Conservation (phyloP, 768 basidiomycete genomes). For the Favolaschia claudopus region DNA sequence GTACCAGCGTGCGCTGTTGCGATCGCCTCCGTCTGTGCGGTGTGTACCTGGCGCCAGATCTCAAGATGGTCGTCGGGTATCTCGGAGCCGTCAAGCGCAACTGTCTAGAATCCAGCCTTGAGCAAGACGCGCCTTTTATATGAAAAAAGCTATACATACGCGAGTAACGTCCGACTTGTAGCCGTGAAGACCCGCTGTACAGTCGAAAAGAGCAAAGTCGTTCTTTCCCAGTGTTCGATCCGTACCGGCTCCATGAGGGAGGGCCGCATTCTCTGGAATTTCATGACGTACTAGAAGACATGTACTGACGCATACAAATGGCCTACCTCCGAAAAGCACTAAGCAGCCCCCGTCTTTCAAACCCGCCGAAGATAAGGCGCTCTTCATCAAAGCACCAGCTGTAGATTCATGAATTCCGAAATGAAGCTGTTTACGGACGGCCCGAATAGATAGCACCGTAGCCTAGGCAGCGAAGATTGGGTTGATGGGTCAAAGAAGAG, state of each 20-base stretch:
- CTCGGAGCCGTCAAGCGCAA: conserved; percentile 64
- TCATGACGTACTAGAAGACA: conserved; percentile 2
- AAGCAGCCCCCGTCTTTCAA: conserved; percentile 65
- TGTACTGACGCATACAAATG: not conserved
- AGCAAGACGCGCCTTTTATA: conserved; percentile 19
- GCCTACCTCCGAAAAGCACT: conserved; percentile 80
- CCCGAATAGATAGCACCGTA: conserved; percentile 78
- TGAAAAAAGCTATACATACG: conserved; percentile 47
- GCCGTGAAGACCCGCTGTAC: conserved; percentile 73
- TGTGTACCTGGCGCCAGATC: conserved; percentile 72
- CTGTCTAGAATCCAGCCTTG: conserved; percentile 52
- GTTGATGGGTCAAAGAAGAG: not conserved
- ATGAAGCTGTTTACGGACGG: conserved; percentile 63
- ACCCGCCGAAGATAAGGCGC: conserved; percentile 65
- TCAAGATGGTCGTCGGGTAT: conserved; percentile 60
- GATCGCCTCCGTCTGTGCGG: conserved; percentile 68
- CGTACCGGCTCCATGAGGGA: conserved; percentile 84
- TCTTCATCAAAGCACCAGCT: conserved; percentile 63
- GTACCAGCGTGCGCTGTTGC: conserved; percentile 54
- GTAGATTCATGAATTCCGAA: conserved; percentile 82
- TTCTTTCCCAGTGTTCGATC: conserved; percentile 61
- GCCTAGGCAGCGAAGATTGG: conserved; percentile 54
- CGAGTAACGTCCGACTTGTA: conserved; percentile 84
- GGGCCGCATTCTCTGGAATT: conserved; percentile 78
- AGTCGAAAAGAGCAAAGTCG: conserved; percentile 82